Evolutionary conservation across 352 stramenopile genomes (phyloP), one percentile per base, ranked within the genome.

Genomic region (Peronosclerospora sorghi): DNA sequence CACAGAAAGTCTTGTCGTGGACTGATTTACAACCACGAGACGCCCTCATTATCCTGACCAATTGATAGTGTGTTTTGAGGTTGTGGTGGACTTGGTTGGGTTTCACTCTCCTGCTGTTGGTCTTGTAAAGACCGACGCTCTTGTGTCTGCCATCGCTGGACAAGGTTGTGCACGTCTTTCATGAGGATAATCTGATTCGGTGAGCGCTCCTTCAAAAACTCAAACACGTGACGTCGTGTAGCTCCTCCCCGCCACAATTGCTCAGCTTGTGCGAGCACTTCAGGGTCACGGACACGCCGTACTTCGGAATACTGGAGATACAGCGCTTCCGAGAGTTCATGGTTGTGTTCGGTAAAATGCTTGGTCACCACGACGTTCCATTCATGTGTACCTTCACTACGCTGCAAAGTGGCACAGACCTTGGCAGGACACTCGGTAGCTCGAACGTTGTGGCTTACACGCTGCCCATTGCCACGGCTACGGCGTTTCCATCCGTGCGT

Each of bases 131-230:
- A 37, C 2, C 42, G 53, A 10, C 54, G 50, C 23, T 65, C 52
- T 48, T 65, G 56, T 15, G 68, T 46, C 48, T 86, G 73, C 75
- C 75, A 88, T 8, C 67, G 55, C 45, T 83, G 68, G 35, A 84
- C 71, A 13, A 86, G 67, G 28, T 88, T 88, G 51, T 88, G 75
- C 8, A 88, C 65, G 41, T 88, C 75, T 35, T 88, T 88, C 75
- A 88, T 88, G 10, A 83, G 45, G 21, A 88, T 65, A 5, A 61
- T 43, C n/a, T 56, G 54, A 35, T 53, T 72, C 9, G 65, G 60
- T 13, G 66, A 64, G 13, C 62, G 59, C n/a, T 77, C 71, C 41
- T 86, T 84, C 12, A 88, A 47, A 41, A 77, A 82, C 52, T 88
- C 73, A 29, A 75, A 88, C 30, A 88, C 60, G 19, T 74, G 72